phyloP scores from a whole-genome alignment of 352 stramenopile genomes.

The Phytophthora multivora region DNA sequence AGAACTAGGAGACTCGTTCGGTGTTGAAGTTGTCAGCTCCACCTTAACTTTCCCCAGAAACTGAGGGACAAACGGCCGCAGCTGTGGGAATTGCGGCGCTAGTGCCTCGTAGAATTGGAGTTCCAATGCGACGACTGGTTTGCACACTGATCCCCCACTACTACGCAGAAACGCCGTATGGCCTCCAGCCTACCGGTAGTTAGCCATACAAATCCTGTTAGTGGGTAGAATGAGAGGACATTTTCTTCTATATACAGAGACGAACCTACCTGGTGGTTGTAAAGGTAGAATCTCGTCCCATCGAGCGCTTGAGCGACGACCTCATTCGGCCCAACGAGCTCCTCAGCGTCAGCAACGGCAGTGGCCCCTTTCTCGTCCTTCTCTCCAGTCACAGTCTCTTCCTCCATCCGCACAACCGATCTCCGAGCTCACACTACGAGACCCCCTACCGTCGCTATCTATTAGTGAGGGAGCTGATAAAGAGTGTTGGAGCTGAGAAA shows the following conservation, averaged over 20 bases:
- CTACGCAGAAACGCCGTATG: constrained; percentile 78
- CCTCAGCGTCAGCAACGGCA: constrained; percentile 8
- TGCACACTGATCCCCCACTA: constrained; percentile 71
- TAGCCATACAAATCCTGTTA: constrained; percentile 1
- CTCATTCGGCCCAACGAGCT: constrained; percentile 47
- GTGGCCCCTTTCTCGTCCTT: constrained; percentile 2
- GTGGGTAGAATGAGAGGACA: background rate
- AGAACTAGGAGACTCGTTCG: constrained; percentile 1
- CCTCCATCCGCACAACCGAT: constrained; percentile 8
- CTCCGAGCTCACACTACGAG: too few relatives aligned
- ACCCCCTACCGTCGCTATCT: constrained; percentile 1
- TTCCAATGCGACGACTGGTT: constrained; percentile 73
- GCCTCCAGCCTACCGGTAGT: constrained; percentile 51
- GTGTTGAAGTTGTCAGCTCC: constrained; percentile 38
- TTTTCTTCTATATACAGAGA: background rate
- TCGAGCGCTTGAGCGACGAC: constrained; percentile 68
- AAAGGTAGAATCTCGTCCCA: constrained; percentile 79
- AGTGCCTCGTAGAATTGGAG: constrained; percentile 78
- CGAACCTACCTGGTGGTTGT: constrained; percentile 65
- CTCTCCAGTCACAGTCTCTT: constrained; percentile 6
- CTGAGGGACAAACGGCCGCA: constrained; percentile 67
- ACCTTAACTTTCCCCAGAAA: constrained; percentile 75
- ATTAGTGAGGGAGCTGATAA: constrained; percentile 1
- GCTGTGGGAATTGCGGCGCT: constrained; percentile 50
- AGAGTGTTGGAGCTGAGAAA: background rate